Evolutionary conservation across 176 grass and related monocot species (phyloP), one percentile per base, ranked within the genome.

Genomic region (Juncus effusus): DNA sequence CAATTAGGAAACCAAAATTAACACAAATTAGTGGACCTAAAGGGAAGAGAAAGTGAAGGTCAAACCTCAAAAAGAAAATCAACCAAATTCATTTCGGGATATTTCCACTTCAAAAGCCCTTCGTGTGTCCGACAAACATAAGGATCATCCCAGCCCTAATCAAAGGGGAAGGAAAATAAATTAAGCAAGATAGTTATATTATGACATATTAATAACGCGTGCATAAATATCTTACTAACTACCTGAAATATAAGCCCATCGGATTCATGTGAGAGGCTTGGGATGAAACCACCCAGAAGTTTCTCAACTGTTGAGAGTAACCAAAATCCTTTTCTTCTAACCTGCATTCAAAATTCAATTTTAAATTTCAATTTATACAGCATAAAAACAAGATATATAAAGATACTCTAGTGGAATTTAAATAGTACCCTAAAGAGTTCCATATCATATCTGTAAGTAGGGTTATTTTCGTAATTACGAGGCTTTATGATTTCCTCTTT

Each of bases 181-280:
- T 47, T 9, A 47, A 47, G 44, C 44, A 9, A 47, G 6, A 47
- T 1, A 6, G 44, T 6, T 47, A 47, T 47, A 47, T 47, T 28
- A 28, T 28, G 19, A 28, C 19, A 28, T 28, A 28, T 28, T 28
- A 0, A 28, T 28, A 28, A 28, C 19, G 19, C 19, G 1, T 28
- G 19, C 19, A 28, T 28, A 28, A 28, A 28, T 28, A 45, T 45
- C 7, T 45, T 45, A 4, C 7, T 4, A 45, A 7, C 42, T 80
- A 90, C 94, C 89, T 99, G 94, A 99, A 99, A 92, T 84, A 99
- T 87, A 51, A 99, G 94, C 16, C 94, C 94, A 80, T 99, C 94
- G 70, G 94, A 85, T 82, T 74, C 88, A 82, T 99, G 94, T n/a
- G 83, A 93, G 82, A 99, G 85, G 63, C 56, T 69, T 54, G 85